Conservation (phyloP, 2,329 filamentous ascomycete genomes). For the Huntiella savannae region DNA sequence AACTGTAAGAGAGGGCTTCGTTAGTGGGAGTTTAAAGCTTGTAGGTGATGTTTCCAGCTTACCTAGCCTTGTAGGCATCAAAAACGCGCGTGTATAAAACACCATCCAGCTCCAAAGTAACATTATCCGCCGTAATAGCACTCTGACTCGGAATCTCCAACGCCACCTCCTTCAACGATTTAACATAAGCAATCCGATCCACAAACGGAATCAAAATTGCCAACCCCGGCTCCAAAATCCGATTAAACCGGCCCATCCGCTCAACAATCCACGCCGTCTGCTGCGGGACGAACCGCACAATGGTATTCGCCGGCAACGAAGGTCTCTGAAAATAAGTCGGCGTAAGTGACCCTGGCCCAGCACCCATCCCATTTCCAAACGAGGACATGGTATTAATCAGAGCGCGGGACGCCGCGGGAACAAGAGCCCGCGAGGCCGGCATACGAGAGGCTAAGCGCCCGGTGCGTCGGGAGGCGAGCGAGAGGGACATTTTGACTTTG, state of each 20-base stretch:
- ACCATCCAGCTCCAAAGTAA: slow-evolving; percentile 88
- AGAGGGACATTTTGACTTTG: slow-evolving; percentile 5
- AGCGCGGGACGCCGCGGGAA: slow-evolving; percentile 16
- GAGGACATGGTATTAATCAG: slow-evolving; percentile 19
- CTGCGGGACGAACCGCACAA: slow-evolving; percentile 94
- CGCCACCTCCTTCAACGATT: slow-evolving; percentile 86
- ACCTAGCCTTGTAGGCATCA: slow-evolving; percentile 95
- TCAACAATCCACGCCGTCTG: slow-evolving; percentile 99
- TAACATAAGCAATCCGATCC: slow-evolving; percentile 94
- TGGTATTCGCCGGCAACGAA: slow-evolving; percentile 72
- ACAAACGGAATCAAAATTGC: slow-evolving; percentile 77
- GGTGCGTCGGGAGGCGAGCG: slow-evolving; percentile 7
- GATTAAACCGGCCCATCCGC: slow-evolving; percentile 94
- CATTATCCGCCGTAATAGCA: slow-evolving; percentile 96
- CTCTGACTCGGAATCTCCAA: slow-evolving; percentile 96
- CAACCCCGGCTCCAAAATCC: slow-evolving; percentile 80
- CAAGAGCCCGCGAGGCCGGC: slow-evolving; percentile 5
- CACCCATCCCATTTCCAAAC: slow-evolving; percentile 7
- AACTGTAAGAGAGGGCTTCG: slow-evolving; percentile 33
- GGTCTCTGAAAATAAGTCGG: slow-evolving; percentile 65
- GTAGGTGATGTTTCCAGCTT: slow-evolving; percentile 15
- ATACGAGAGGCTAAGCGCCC: slow-evolving; percentile 2
- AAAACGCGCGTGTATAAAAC: slow-evolving; percentile 92
- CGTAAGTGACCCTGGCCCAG: slow-evolving; percentile 24
- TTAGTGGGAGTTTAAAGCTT: not conserved